These are phyloP conservation scores for Xylaria sp. DNA, from an alignment of 2,329 filamentous ascomycete genomes.

Conservation along the genomic window DNA sequence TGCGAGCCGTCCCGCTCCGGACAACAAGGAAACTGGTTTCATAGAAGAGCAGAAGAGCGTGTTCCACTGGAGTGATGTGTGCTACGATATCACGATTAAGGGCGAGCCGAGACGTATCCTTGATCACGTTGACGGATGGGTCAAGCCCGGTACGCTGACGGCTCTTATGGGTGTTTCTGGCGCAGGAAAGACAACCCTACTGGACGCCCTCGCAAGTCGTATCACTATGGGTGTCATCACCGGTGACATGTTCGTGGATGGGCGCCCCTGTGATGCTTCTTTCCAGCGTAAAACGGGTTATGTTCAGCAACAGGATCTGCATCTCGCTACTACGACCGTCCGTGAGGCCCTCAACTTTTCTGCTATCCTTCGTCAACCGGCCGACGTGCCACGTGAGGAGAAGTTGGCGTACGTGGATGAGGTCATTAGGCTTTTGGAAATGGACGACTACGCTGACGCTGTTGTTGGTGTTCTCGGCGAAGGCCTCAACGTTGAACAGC, in stretches of 20 bases:
- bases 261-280: conserved; percentile 75
- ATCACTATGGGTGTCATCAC: conserved; percentile 89
- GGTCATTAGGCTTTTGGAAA: conserved; percentile 89
- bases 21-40: conserved; percentile 56
- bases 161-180: conserved; percentile 92
- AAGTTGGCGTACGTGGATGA: conserved; percentile 91
- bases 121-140: conserved; percentile 90
- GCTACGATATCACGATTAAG: conserved; percentile 83
- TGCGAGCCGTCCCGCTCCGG: conserved; percentile 54
- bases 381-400: conserved; percentile 75
- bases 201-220: conserved; percentile 87
- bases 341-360: conserved; percentile 89
- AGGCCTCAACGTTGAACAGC: conserved; percentile 78
- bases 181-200: conserved; percentile 92
- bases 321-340: conserved; percentile 85
- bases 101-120: conserved; percentile 78
- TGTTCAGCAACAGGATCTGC: conserved; percentile 92
- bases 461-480: conserved; percentile 91
- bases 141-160: conserved; percentile 90
- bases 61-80: conserved; percentile 88
- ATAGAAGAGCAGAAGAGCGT: conserved; percentile 73
- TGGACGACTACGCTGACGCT: conserved; percentile 90
- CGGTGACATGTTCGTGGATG: conserved; percentile 80
- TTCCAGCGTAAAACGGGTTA: conserved; percentile 96
- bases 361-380: conserved; percentile 85